A percentile compares a stretch with the other conserved stretches of the same genome.
phyloP scores from a whole-genome alignment of 768 basidiomycete genomes.

The Collybiopsis luxurians region DNA sequence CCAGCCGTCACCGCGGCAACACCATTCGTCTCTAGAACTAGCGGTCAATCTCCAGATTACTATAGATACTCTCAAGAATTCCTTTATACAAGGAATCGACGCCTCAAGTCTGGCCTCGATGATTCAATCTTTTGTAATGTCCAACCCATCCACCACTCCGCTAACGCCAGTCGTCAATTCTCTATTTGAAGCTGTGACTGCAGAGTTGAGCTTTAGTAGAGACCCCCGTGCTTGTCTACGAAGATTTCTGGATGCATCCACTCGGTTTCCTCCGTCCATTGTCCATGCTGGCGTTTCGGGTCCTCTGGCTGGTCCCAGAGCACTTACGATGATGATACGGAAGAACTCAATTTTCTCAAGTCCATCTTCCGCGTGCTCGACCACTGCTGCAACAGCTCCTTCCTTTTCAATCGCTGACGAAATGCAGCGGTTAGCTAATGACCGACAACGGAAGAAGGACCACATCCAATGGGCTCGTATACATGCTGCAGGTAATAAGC shows the following conservation, averaged over 20 bases:
- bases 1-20: slow-evolving; percentile 7
- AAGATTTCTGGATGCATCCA: slow-evolving; percentile 50
- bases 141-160: slow-evolving; percentile 48
- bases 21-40: slow-evolving; percentile 11
- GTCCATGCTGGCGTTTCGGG: slow-evolving; percentile 56
- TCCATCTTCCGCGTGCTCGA: slow-evolving; percentile 10
- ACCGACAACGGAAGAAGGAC: slow-evolving; percentile 60
- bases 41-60: slow-evolving; percentile 24
- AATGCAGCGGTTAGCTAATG: slow-evolving; percentile 59
- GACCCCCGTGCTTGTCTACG: slow-evolving; percentile 43
- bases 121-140: slow-evolving; percentile 47
- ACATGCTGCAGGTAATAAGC: slow-evolving; percentile 40
- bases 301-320: slow-evolving; percentile 52
- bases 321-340: slow-evolving; percentile 57
- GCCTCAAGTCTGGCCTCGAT: slow-evolving; percentile 48
- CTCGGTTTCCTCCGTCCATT: slow-evolving; percentile 46
- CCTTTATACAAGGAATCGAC: slow-evolving; percentile 39
- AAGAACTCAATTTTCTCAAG: slow-evolving; percentile 46
- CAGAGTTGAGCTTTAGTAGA: slow-evolving; percentile 31
- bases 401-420: slow-evolving; percentile 47
- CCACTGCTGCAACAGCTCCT: slow-evolving; percentile 12
- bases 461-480: slow-evolving; percentile 68
- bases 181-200: slow-evolving; percentile 51
- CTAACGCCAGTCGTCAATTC: slow-evolving; percentile 49
- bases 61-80: slow-evolving; percentile 25